phyloP scores from a whole-genome alignment of 805 yeast species.

The Saccharomycopsis capsularis region DNA sequence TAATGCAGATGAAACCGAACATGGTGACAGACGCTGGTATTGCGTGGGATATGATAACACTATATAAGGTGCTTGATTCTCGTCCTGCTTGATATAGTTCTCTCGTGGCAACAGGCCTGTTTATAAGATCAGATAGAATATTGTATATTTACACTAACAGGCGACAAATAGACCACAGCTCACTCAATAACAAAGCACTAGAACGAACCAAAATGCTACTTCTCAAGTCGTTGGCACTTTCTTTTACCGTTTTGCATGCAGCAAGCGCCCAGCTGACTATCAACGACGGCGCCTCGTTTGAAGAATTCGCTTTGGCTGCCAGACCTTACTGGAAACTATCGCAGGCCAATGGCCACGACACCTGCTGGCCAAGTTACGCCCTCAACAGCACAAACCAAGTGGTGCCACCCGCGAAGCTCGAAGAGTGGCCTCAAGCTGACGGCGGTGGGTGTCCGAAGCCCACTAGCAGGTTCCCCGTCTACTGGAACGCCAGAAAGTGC shows the following conservation, averaged over 20 bases:
- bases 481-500: constrained; percentile 7
- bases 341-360: constrained; percentile 1
- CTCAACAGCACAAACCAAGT: background rate
- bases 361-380: constrained; percentile 11
- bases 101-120: too few species aligned
- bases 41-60: too few species aligned
- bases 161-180: too few species aligned
- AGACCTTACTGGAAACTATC: constrained; percentile 11
- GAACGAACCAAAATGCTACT: background rate
- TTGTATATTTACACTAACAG: too few species aligned
- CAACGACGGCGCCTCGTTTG: background rate
- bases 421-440: constrained; percentile 5
- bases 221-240: background rate
- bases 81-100: too few species aligned
- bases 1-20: too few species aligned
- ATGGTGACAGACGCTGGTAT: too few species aligned
- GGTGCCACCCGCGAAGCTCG: background rate
- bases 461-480: background rate
- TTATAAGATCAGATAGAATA: too few species aligned
- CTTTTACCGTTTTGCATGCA: background rate
- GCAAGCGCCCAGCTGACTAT: constrained; percentile 1
- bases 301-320: constrained; percentile 2
- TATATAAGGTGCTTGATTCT: too few species aligned
- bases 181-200: background rate
- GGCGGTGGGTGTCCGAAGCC: constrained; percentile 7